Evolutionary conservation across 768 basidiomycete genomes (phyloP), one percentile per base, ranked within the genome.

Genomic region (Trichaptum fuscoviolaceum): DNA sequence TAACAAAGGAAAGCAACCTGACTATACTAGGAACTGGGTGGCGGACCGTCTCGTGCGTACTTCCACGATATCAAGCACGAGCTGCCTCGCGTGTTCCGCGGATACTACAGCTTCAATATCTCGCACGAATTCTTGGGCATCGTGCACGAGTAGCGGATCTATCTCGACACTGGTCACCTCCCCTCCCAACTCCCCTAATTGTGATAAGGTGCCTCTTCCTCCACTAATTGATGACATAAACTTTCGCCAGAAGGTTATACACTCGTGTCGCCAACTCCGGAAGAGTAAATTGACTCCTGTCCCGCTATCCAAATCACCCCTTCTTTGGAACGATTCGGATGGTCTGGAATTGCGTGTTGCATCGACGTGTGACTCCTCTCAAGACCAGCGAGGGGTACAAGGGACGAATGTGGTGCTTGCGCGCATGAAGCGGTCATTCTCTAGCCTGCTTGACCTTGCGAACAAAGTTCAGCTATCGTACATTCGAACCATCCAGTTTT

Each of bases 91-190:
- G 42, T 70, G 73, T 23, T 73, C 76, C 8, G 73, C 73, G 20
- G 63, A 70, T 0, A 75, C 73, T 0, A 68, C 66, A 27, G 15
- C 69, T 8, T 68, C 73, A 23, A 58, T 76, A 20, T 77, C 80
- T 2, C 78, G 77, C 18, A 77, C 81, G 25, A 74, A 70, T 36
- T 81, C 80, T 0, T 81, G 80, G 80, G 77, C 81, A 58, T 78
- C 80, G 23, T 81, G 81, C 63, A 77, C 78, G 64, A 80, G 78
- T 67, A 75, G 79, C 30, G 60, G 68, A 62, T 81, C 80, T 25
- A 71, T 74, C 24, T 74, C 75, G 67, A 76, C 80, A 9, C 79
- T 79, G 66, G 70, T 76, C 9, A 73, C 75, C 0, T 71, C 75
- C 0, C 76, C 77, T 9, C 73, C 79, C 24, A 70, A 71, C 23